These are phyloP conservation scores for Hypoxylon sp. DNA, from an alignment of 2,329 filamentous ascomycete genomes.

Conservation along the genomic window DNA sequence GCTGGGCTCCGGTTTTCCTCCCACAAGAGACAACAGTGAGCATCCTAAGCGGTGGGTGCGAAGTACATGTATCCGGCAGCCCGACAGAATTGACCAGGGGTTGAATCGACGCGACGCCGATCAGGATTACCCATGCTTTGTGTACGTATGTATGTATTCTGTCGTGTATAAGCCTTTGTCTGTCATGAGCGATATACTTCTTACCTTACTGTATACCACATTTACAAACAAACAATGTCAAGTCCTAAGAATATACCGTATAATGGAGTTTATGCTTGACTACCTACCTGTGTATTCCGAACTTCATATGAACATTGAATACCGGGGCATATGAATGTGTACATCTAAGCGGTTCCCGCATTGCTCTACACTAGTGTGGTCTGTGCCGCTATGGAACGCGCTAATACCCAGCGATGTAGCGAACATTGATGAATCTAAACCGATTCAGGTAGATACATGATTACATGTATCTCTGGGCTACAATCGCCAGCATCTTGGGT, in stretches of 20 bases:
- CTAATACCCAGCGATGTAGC: background rate
- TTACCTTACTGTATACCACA: background rate
- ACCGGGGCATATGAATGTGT: no score
- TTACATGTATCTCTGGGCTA: background rate
- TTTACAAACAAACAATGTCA: background rate
- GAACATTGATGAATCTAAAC: background rate
- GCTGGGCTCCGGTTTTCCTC: constrained; percentile 16
- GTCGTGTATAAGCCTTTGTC: background rate
- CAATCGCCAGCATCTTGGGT: background rate
- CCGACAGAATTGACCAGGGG: constrained; percentile 32
- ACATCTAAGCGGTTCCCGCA: no score
- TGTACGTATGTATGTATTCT: background rate
- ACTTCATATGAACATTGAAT: no score
- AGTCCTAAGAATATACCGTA: background rate
- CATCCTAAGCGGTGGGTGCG: constrained; percentile 13
- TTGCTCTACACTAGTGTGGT: background rate
- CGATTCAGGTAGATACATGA: background rate
- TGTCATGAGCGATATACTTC: constrained; percentile 20
- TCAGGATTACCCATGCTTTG: constrained; percentile 26
- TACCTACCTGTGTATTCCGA: background rate
- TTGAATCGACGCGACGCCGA: constrained; percentile 30
- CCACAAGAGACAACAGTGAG: constrained; percentile 17
- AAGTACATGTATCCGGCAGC: constrained; percentile 34
- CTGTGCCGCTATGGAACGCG: background rate
- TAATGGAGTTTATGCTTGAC: background rate